Percentiles rank a stretch among this genome's conserved stretches.
Evolutionary conservation across 371 early-diverging fungal genomes (phyloP).

Genomic region (Rhizomucor pusillus): DNA sequence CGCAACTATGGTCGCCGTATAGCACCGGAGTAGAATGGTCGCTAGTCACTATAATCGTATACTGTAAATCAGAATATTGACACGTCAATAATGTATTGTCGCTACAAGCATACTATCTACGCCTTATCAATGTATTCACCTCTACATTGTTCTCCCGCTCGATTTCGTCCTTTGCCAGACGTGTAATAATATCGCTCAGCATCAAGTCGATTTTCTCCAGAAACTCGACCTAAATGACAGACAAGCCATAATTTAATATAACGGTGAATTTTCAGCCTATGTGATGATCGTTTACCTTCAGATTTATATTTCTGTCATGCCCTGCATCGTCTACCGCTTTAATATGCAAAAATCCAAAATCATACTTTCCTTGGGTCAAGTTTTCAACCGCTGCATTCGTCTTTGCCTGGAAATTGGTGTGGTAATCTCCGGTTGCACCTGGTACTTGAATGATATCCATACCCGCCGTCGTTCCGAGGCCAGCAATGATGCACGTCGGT

Average conservation of each 20-base stretch:
- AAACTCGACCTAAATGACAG: conserved; percentile 25
- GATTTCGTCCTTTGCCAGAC: conserved; percentile 15
- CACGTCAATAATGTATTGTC: no score
- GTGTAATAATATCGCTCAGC: conserved; percentile 30
- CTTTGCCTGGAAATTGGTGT: conserved; percentile 44
- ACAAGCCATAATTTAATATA: no score
- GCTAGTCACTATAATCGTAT: conserved; percentile 45
- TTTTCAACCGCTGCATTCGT: conserved; percentile 25
- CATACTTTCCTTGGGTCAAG: conserved; percentile 18
- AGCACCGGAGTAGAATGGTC: conserved; percentile 54
- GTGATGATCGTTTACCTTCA: conserved; percentile 37
- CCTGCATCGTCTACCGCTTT: conserved; percentile 60
- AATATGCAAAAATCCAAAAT: conserved; percentile 54
- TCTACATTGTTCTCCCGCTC: conserved; percentile 11
- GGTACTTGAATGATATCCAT: conserved; percentile 41
- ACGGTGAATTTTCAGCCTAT: no score
- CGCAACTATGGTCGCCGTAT: conserved; percentile 51
- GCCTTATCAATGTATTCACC: no score
- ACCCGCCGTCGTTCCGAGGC: conserved; percentile 46
- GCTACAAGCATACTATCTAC: no score
- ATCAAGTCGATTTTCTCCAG: conserved; percentile 43
- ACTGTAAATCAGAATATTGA: no score
- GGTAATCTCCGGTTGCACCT: conserved; percentile 56
- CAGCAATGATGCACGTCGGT: conserved; percentile 58
- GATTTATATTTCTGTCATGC: conserved; percentile 36